These are phyloP conservation scores for Pseudomassariella vexata DNA, from an alignment of 2,329 filamentous ascomycete genomes.

Conservation along the genomic window DNA sequence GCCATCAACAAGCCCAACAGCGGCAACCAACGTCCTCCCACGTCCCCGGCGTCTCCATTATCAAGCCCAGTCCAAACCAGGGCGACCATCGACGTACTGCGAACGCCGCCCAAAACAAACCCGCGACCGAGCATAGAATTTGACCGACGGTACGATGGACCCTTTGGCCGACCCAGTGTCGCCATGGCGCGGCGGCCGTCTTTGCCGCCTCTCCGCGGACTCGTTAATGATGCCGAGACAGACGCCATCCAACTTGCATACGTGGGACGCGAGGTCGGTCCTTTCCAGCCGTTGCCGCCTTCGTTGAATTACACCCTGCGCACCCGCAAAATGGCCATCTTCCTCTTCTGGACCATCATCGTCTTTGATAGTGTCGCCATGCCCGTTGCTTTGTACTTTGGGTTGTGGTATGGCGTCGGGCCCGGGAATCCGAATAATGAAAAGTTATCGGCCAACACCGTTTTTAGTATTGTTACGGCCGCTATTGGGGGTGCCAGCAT, in stretches of 20 bases:
- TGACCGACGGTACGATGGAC: slow-evolving; percentile 18
- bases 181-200: slow-evolving; percentile 13
- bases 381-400: slow-evolving; percentile 55
- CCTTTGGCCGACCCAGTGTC: slow-evolving; percentile 18
- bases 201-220: background rate
- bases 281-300: slow-evolving; percentile 8
- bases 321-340: slow-evolving; percentile 45
- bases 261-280: background rate
- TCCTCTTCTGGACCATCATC: slow-evolving; percentile 54
- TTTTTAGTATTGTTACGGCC: slow-evolving; percentile 47
- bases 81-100: background rate
- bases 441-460: slow-evolving; percentile 12
- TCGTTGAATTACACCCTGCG: slow-evolving; percentile 12
- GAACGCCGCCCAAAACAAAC: background rate
- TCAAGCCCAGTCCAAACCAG: background rate
- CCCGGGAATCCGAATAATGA: slow-evolving; percentile 25
- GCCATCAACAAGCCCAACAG: background rate
- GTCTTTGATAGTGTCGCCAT: slow-evolving; percentile 52
- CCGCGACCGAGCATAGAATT: slow-evolving; percentile 16
- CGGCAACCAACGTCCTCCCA: background rate
- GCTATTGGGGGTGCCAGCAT: slow-evolving; percentile 43
- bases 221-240: background rate
- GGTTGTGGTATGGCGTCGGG: slow-evolving; percentile 45
- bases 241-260: background rate
- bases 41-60: slow-evolving; percentile 1